phyloP scores from a whole-genome alignment of 768 basidiomycete species.

The Kwoniella bestiolae region DNA sequence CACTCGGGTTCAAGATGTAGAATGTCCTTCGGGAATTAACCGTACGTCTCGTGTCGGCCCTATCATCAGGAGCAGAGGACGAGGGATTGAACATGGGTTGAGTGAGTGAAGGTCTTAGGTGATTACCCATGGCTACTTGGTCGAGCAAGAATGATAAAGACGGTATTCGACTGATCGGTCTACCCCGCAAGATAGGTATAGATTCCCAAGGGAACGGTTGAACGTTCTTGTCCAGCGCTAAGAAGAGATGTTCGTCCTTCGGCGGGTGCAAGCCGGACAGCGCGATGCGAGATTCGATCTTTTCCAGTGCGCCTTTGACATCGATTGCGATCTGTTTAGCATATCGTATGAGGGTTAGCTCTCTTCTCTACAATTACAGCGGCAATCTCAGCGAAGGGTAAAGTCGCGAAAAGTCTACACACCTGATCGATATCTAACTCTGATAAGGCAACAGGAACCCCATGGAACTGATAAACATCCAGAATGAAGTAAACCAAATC shows the following conservation, averaged over 20 bases:
- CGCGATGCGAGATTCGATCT: conserved; percentile 61
- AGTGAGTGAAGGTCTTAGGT: conserved; percentile 57
- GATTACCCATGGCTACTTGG: conserved; percentile 68
- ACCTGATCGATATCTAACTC: conserved; percentile 92
- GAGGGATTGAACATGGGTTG: conserved; percentile 11
- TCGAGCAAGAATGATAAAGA: conserved; percentile 86
- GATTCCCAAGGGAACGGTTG: conserved; percentile 96
- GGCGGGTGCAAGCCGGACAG: conserved; percentile 44
- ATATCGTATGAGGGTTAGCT: too few species aligned
- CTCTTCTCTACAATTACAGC: too few species aligned
- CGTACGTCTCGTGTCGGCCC: conserved; percentile 61
- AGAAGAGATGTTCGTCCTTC: conserved; percentile 68
- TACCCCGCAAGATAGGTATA: conserved; percentile 78
- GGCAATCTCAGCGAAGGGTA: too few species aligned
- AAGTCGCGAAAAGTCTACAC: too few species aligned
- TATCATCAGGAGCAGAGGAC: conserved; percentile 6
- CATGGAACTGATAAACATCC: conserved; percentile 92
- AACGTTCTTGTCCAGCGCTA: conserved; percentile 85
- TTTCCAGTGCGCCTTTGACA: conserved; percentile 74
- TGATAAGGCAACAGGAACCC: conserved; percentile 81
- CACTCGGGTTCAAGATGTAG: conserved; percentile 89
- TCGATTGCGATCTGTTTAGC: conserved; percentile 67
- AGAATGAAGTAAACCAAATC: conserved; percentile 92
- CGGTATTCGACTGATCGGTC: conserved; percentile 90
- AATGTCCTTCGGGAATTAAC: conserved; percentile 74